A percentile compares a stretch with the other conserved stretches of the same genome.
Conservation (phyloP, 352 stramenopile genomes). For the Phytopythium cucurbitacearum region DNA sequence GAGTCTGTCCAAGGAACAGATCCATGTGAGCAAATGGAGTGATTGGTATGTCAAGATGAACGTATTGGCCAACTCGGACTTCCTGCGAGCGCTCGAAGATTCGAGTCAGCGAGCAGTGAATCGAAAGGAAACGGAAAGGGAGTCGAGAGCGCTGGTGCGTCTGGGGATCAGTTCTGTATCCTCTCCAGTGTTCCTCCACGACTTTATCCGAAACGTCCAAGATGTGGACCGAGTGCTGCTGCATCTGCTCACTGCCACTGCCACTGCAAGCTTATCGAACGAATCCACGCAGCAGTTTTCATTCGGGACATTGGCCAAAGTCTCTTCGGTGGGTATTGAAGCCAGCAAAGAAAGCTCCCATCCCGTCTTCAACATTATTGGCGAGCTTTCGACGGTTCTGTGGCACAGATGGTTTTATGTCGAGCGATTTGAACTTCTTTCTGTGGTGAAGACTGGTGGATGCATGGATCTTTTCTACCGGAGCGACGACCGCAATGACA, state of each 20-base stretch:
- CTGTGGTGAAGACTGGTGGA: slow-evolving; percentile 62
- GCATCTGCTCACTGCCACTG: slow-evolving; percentile 78
- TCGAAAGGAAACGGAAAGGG: slow-evolving; percentile 5
- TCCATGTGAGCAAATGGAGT: slow-evolving; percentile 33
- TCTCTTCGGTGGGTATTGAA: slow-evolving; percentile 13
- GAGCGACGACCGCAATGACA: slow-evolving; percentile 31
- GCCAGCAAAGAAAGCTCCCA: slow-evolving; percentile 52
- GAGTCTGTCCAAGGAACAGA: slow-evolving; percentile 39
- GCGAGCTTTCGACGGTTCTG: slow-evolving; percentile 77
- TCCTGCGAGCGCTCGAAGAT: slow-evolving; percentile 81
- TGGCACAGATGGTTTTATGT: slow-evolving; percentile 90
- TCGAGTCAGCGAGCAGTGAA: slow-evolving; percentile 23
- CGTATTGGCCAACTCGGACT: slow-evolving; percentile 74
- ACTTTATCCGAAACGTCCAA: slow-evolving; percentile 83
- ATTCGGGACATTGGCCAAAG: slow-evolving; percentile 50
- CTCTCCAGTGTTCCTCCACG: slow-evolving; percentile 54
- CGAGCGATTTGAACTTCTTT: slow-evolving; percentile 82
- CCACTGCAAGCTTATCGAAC: slow-evolving; percentile 18
- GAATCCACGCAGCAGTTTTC: slow-evolving; percentile 52
- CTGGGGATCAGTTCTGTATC: slow-evolving; percentile 9
- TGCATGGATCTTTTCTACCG: slow-evolving; percentile 67
- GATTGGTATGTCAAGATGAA: slow-evolving; percentile 89
- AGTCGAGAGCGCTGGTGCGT: neutral
- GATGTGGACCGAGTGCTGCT: slow-evolving; percentile 83
- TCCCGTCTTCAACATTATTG: slow-evolving; percentile 88